Percentiles rank a stretch among this genome's conserved stretches.
Conservation (phyloP, 371 early-diverging fungal species). For the Zychaea mexicana region DNA sequence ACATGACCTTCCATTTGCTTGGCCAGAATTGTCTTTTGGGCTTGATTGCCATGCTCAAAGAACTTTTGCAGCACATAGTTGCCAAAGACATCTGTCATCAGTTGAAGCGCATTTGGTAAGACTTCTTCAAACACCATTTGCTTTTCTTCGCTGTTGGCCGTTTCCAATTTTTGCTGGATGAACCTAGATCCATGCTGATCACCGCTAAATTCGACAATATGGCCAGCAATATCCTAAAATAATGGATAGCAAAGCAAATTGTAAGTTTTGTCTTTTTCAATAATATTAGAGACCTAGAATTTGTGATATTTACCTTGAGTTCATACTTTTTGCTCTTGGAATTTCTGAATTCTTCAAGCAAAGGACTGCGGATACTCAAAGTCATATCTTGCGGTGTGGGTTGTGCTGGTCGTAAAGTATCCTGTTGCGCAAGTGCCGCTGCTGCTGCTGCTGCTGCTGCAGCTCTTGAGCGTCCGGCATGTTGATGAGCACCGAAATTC, state of each 20-base stretch:
- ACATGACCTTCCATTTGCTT: conserved; percentile 95
- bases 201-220: conserved; percentile 96
- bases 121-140: conserved; percentile 97
- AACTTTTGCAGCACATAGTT: conserved; percentile 99
- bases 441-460: conserved; percentile 24
- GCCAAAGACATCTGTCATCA: conserved; percentile 99
- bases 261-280: conserved; percentile 1
- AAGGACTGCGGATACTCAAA: conserved; percentile 70
- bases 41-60: conserved; percentile 91
- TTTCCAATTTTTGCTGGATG: conserved; percentile 99
- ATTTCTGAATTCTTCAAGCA: conserved; percentile 93
- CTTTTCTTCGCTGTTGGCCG: conserved; percentile 91
- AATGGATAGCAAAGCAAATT: not conserved
- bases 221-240: conserved; percentile 84
- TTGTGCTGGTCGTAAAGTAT: conserved; percentile 6
- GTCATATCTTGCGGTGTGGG: conserved; percentile 32
- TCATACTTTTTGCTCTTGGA: conserved; percentile 94
- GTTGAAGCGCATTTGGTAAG: conserved; percentile 86
- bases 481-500: conserved; percentile 14
- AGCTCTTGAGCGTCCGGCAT: conserved; percentile 7
- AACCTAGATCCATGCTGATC: conserved; percentile 99
- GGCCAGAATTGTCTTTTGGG: conserved; percentile 88
- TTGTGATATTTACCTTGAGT: conserved; percentile 70
- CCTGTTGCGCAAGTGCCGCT: conserved; percentile 16
- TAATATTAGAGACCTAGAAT: too few species aligned